Evolutionary conservation across 441 rosid species (phyloP), one percentile per base, ranked within the genome.

Genomic region (Geranium incanum): DNA sequence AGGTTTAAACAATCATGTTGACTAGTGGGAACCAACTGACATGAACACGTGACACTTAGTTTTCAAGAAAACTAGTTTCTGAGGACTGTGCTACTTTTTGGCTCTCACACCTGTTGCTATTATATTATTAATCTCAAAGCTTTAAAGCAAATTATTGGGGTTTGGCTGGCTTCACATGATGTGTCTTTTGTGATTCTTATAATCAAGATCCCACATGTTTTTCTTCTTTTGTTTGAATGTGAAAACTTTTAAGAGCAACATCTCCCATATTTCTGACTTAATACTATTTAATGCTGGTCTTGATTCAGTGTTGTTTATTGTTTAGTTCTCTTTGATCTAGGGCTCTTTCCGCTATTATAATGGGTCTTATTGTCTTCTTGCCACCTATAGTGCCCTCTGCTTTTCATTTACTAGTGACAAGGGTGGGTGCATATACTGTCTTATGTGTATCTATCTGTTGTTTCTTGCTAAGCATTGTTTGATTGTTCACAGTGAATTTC

Each of bases 401-500:
- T 48, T 48, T 48, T 1, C 55, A 13, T 48, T 48, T 48, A 9
- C 55, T 48, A 48, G 55, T 48, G 55, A 48, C 55, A 4, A 9
- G 55, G n/a, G n/a, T 48, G 55, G n/a, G 12, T 48, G n/a, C n/a
- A 48, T 48, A 48, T 48, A 2, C n/a, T 9, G 12, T 11, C n/a
- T 48, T 9, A 9, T 4, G 4, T 48, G 55, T 48, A 15, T 48
- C 55, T 48, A 15, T 48, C 15, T 48, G 55, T 39, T 55, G 15
- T 78, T 36, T 72, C 66, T 19, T 69, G 69, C 71, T 64, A 68
- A 77, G 71, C 19, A 67, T 67, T 74, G 63, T 67, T 81, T 84
- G 73, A 36, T 70, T 83, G 45, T 78, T 68, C 75, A 75, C 97
- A 96, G 99, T 78, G 99, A 57, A 57, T 57, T 57, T 57, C 19